Conservation (phyloP, 1,284 basidiomycete species). For the Apiotrichum mycotoxinovorans region DNA sequence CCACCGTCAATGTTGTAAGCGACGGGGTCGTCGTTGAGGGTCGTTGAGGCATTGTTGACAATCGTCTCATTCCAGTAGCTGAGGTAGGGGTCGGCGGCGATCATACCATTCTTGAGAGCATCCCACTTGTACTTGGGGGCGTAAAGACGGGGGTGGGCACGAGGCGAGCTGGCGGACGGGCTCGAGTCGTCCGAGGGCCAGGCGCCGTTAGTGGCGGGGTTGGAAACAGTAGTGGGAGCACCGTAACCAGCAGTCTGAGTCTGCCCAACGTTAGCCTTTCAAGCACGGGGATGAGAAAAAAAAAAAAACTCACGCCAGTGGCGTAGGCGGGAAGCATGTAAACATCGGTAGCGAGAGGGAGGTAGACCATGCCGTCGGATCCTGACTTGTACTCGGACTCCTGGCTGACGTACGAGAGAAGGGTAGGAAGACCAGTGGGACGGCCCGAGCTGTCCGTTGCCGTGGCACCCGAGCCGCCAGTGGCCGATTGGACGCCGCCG, state of each 20-base stretch:
- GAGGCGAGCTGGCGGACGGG: constrained; percentile 59
- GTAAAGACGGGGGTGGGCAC: constrained; percentile 84
- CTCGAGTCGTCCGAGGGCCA: constrained; percentile 73
- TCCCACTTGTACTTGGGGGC: constrained; percentile 90
- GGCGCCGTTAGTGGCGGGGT: constrained; percentile 54
- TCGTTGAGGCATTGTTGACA: constrained; percentile 80
- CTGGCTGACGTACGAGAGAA: constrained; percentile 18
- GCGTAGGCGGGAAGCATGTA: constrained; percentile 81
- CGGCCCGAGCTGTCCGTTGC: constrained; percentile 46
- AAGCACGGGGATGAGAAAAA: constrained; percentile 17
- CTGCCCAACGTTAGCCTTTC: constrained; percentile 48
- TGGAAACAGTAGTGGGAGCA: constrained; percentile 64
- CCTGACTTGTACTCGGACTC: neutral
- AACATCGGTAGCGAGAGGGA: constrained; percentile 62
- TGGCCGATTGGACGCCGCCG: neutral
- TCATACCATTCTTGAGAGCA: constrained; percentile 67
- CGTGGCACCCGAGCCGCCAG: constrained; percentile 8
- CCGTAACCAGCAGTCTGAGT: constrained; percentile 75
- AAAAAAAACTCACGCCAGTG: constrained; percentile 63
- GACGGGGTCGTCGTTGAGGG: constrained; percentile 61
- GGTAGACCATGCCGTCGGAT: constrained; percentile 36
- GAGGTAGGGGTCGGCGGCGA: constrained; percentile 80
- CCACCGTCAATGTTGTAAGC: constrained; percentile 73
- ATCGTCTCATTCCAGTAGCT: constrained; percentile 86
- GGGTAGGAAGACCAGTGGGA: constrained; percentile 33